Percentiles rank a stretch among this genome's conserved stretches.
Evolutionary conservation across 495 filamentous ascomycete species (phyloP).

Genomic region (Parathielavia hyrcaniae): DNA sequence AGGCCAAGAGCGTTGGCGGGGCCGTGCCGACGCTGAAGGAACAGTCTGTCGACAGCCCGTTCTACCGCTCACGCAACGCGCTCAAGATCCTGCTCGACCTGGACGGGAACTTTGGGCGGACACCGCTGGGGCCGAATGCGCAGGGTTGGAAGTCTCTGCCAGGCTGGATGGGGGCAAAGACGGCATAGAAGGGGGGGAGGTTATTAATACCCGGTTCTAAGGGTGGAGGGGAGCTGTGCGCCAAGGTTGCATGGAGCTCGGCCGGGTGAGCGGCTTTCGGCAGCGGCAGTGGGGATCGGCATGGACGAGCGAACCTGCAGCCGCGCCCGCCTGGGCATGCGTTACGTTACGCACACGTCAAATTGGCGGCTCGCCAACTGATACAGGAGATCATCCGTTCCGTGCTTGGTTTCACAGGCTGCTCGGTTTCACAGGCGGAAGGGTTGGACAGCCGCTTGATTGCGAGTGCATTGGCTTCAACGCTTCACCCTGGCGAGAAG

Average conservation of each 20-base stretch:
- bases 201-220: not conserved
- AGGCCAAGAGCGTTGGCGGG: constrained; percentile 35
- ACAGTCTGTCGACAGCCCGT: constrained; percentile 59
- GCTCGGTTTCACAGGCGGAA: too few relatives aligned
- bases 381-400: not conserved
- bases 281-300: constrained; percentile 11
- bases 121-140: constrained; percentile 49
- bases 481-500: not conserved
- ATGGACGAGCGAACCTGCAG: not conserved
- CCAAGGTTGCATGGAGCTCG: constrained; percentile 12
- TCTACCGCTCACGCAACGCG: constrained; percentile 84
- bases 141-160: constrained; percentile 47
- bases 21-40: constrained; percentile 39
- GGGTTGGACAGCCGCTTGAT: not conserved
- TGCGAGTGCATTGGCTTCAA: constrained; percentile 2
- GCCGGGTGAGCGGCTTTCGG: constrained; percentile 12
- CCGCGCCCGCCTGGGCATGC: not conserved
- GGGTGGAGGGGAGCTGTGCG: not conserved
- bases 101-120: constrained; percentile 78
- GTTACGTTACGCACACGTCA: not conserved
- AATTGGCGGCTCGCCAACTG: not conserved
- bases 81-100: constrained; percentile 93
- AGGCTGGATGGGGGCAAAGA: constrained; percentile 30
- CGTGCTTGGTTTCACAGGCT: not conserved
- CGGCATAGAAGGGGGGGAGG: constrained; percentile 1